phyloP scores from a whole-genome alignment of 2,329 filamentous ascomycete genomes.

The Canariomyces notabilis region DNA sequence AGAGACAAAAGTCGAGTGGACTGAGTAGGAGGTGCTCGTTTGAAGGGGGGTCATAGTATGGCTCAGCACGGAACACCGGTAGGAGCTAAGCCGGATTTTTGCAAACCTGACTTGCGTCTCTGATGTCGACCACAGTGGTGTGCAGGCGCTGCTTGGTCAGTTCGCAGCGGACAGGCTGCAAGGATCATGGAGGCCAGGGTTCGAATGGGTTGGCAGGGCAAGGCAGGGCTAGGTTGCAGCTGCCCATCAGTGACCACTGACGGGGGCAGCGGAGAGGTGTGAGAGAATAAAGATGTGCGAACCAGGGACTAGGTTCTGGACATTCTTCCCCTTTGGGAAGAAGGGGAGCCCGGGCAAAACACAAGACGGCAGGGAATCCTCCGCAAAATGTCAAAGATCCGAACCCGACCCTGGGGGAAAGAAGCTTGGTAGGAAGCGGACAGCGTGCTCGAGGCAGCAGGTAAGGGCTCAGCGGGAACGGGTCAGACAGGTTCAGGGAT shows the following conservation, averaged over 20 bases:
- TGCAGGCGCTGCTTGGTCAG: constrained; percentile 37
- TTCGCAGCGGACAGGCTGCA: constrained; percentile 33
- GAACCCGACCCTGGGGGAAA: constrained; percentile 7
- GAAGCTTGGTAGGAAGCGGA: neutral
- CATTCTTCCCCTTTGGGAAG: constrained; percentile 26
- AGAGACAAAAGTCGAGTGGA: constrained; percentile 41
- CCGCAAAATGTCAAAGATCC: constrained; percentile 13
- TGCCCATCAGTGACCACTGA: constrained; percentile 39
- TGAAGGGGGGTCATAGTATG: constrained; percentile 30
- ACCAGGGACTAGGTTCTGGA: constrained; percentile 19
- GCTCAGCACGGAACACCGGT: constrained; percentile 46
- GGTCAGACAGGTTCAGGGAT: constrained; percentile 2
- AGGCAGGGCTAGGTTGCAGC: constrained; percentile 38
- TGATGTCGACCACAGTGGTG: constrained; percentile 29
- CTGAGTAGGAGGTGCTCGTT: constrained; percentile 39
- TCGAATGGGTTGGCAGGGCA: constrained; percentile 22
- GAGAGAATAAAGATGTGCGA: constrained; percentile 23
- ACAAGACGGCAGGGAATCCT: constrained; percentile 16
- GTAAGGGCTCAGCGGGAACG: neutral
- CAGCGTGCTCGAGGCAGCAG: too few species aligned
- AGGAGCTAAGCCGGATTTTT: constrained; percentile 46
- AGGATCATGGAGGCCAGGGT: constrained; percentile 34
- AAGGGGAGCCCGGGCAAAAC: constrained; percentile 24
- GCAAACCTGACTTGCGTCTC: constrained; percentile 36
- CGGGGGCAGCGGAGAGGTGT: constrained; percentile 31